Evolutionary conservation across 257 asterid genomes (phyloP), one percentile per base, ranked within the genome.

Genomic region (Solanum rostratum): DNA sequence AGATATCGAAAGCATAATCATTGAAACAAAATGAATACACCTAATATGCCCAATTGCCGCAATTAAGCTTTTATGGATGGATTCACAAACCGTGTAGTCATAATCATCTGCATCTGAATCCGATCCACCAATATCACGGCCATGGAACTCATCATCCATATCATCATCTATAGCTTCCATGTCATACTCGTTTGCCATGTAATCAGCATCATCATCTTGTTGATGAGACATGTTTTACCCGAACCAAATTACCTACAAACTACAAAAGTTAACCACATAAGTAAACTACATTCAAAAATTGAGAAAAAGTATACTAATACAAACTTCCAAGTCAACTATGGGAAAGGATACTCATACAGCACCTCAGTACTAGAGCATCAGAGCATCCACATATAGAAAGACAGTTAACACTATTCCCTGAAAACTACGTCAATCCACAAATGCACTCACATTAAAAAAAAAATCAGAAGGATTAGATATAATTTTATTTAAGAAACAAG

Each of bases 61-160:
- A 74, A 24, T 18, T 46, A 24, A 74, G 60, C 60, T 74, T 74
- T 74, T 24, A 46, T 22, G 15, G 60, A 46, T 46, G 60, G 15
- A 33, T 43, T 41, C 65, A 86, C 94, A 86, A 79, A 96, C 99
- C 96, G 86, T 88, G 90, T 46, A 46, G 60, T 89, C 99, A 86
- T 88, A 90, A 63, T 93, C 97, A 81, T 95, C 97, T 68, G 88
- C 91, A 85, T 95, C 99, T 82, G 99, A 94, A 87, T 95, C 98
- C 41, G 97, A 92, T 80, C 90, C 93, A 83, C 87, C 95, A 49
- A 80, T 89, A 85, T 91, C 93, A 86, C 91, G 86, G 46, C 84
- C 94, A 54, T 83, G 90, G 83, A 93, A 83, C 85, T 92, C 97
- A 73, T 90, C 81, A 74, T 46, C 94, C 92, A 94, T 88, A 82